phyloP scores from a whole-genome alignment of 441 rosid species.

The Corymbia citriodora region DNA sequence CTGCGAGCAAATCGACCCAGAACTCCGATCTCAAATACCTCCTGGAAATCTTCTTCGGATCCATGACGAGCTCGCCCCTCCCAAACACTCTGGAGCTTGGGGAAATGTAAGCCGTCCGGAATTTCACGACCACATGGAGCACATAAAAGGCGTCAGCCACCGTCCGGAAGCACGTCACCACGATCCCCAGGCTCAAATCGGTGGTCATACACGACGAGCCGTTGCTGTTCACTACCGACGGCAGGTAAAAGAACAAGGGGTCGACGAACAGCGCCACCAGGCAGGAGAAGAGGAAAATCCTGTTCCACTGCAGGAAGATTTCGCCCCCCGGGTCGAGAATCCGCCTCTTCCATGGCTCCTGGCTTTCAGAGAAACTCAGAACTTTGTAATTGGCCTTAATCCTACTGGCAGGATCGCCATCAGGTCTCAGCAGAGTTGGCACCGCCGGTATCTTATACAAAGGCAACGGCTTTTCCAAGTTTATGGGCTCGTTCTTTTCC shows the following conservation, averaged over 20 bases:
- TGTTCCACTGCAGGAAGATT: conserved; percentile 64
- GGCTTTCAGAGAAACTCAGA: conserved; percentile 46
- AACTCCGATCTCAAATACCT: conserved; percentile 74
- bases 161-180: conserved; percentile 63
- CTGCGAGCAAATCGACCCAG: conserved; percentile 62
- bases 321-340: conserved; percentile 85
- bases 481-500: conserved; percentile 9
- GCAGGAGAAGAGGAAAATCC: conserved; percentile 72
- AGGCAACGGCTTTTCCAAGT: conserved; percentile 32
- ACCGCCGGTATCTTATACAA: conserved; percentile 26
- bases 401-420: conserved; percentile 1
- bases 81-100: conserved; percentile 81
- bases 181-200: conserved; percentile 65
- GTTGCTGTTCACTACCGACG: conserved; percentile 32
- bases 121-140: conserved; percentile 56
- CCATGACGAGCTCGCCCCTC: conserved; percentile 86
- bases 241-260: conserved; percentile 78
- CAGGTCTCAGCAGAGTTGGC: conserved; percentile 21
- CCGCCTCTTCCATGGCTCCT: conserved; percentile 37
- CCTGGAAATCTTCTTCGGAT: conserved; percentile 52
- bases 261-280: conserved; percentile 72
- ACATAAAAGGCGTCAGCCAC: conserved; percentile 66
- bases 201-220: conserved; percentile 51
- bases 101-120: conserved; percentile 76
- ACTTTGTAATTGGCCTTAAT: neutral